Base-by-base conservation (phyloP, 768 basidiomycete genomes). In the Amanita polypyramis region DNA sequence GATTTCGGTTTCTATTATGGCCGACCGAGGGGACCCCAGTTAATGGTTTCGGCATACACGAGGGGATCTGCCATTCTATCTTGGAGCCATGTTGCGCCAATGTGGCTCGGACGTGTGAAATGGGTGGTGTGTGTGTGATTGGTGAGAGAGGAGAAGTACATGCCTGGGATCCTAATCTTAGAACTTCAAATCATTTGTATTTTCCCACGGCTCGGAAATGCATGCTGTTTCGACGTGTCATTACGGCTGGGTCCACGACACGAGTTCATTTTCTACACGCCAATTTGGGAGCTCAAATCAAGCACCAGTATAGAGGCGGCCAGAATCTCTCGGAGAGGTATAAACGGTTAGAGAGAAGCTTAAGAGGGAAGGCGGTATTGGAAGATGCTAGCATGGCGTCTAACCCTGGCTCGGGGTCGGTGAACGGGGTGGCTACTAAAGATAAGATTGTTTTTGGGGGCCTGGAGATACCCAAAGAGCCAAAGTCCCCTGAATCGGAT, bases 251-350 rank as follows among this genome's bases (percentile, higher is more conserved):
- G 25, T 27, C 7, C 4, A 27, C 25, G 25, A 27, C 25, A 4
- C 25, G 25, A 7, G 7, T 27, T 4, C 25, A 27, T 4, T 4
- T 17, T 23, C 20, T 12, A 40, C 3, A 23, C 5, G 10, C 19
- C 12, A 19, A 40, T 6, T 17, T 40, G 32, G 25, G 19, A 6
- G 4, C 21, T 11, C n/a, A 20, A 11, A 47, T 47, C 17, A 37
- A 39, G n/a, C 33, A 29, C 36, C n/a, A 10, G 21, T 25, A n/a
- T 11, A 54, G 69, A 8, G 79, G 75, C 37, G 81, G 79, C 0
- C 76, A 73, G 57, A 82, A 85, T 56, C 70, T 86, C 4, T 70
- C 76, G 1, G 66, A 73, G 3, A 73, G 80, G 11, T 80, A 76
- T 52, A 59, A 58, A 4, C 64, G 68, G n/a, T 69, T 87, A 0